These are phyloP conservation scores for Grifola frondosa DNA, from an alignment of 1,284 basidiomycete species.

Conservation along the genomic window DNA sequence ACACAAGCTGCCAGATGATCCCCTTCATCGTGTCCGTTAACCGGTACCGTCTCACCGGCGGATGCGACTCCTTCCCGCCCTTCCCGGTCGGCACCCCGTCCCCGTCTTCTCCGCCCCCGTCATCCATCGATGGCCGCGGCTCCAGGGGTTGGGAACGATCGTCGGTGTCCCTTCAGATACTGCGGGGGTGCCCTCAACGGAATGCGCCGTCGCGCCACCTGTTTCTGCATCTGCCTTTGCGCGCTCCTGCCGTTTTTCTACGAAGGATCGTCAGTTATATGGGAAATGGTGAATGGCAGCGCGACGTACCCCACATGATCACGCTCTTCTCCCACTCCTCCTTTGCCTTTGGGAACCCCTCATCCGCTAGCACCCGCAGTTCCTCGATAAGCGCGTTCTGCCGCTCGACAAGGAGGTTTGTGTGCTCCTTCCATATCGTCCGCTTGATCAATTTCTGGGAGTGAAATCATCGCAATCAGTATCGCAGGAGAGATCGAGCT, in stretches of 20 bases:
- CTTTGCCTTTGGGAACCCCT: slow-evolving; percentile 64
- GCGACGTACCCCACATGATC: slow-evolving; percentile 57
- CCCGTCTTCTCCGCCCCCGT: slow-evolving; percentile 31
- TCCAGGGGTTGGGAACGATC: slow-evolving; percentile 17
- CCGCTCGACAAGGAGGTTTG: slow-evolving; percentile 56
- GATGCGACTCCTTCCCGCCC: slow-evolving; percentile 45
- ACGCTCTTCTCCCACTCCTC: slow-evolving; percentile 75
- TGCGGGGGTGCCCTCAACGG: slow-evolving; percentile 38
- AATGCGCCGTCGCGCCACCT: slow-evolving; percentile 26
- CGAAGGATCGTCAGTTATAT: background rate
- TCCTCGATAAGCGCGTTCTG: slow-evolving; percentile 64
- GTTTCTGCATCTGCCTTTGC: slow-evolving; percentile 34
- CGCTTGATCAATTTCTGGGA: slow-evolving; percentile 80
- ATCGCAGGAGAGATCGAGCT: slow-evolving; percentile 1
- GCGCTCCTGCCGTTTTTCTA: slow-evolving; percentile 62
- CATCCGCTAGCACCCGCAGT: slow-evolving; percentile 55
- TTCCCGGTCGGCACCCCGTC: slow-evolving; percentile 27
- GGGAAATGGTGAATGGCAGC: background rate
- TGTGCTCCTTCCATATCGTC: slow-evolving; percentile 71
- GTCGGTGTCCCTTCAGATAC: slow-evolving; percentile 27
- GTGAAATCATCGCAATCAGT: background rate
- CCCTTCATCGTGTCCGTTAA: slow-evolving; percentile 76
- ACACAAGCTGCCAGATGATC: slow-evolving; percentile 76
- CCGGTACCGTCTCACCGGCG: slow-evolving; percentile 69
- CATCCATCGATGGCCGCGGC: slow-evolving; percentile 20